Conservation (phyloP, 352 stramenopile genomes). For the Pythium plurisporium region DNA sequence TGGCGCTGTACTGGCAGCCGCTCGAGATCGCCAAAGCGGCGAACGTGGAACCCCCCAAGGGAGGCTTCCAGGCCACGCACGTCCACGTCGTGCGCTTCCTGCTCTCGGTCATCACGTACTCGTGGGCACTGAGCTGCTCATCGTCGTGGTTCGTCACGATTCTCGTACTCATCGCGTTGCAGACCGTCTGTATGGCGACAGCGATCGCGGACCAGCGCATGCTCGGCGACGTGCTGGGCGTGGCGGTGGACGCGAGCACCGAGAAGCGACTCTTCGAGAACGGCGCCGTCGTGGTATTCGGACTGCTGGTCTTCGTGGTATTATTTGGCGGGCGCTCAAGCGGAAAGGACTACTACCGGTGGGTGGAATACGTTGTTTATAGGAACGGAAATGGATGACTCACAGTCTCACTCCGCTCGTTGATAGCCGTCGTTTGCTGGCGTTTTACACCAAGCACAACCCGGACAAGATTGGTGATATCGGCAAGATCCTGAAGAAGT, state of each 20-base stretch:
- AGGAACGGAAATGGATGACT: too few relatives aligned
- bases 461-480: conserved; percentile 83
- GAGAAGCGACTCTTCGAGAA: conserved; percentile 47
- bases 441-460: conserved; percentile 92
- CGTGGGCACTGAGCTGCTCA: conserved; percentile 30
- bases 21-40: conserved; percentile 38
- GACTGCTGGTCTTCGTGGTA: conserved; percentile 38
- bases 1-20: conserved; percentile 47
- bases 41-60: conserved; percentile 22
- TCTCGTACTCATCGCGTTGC: conserved; percentile 38
- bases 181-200: conserved; percentile 48
- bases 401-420: too few relatives aligned
- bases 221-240: conserved; percentile 7
- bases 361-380: too few relatives aligned
- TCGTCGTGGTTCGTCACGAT: conserved; percentile 43
- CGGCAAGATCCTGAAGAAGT: conserved; percentile 82
- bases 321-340: conserved; percentile 34
- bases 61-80: conserved; percentile 28
- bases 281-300: conserved; percentile 41
- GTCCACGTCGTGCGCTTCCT: conserved; percentile 50
- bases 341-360: conserved; percentile 43
- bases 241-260: conserved; percentile 27
- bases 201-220: conserved; percentile 35
- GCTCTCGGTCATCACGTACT: conserved; percentile 54
- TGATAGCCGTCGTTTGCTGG: conserved; percentile 56